Evolutionary conservation across 139 green algal species (phyloP).

Genomic region (Chlorella sp.): DNA sequence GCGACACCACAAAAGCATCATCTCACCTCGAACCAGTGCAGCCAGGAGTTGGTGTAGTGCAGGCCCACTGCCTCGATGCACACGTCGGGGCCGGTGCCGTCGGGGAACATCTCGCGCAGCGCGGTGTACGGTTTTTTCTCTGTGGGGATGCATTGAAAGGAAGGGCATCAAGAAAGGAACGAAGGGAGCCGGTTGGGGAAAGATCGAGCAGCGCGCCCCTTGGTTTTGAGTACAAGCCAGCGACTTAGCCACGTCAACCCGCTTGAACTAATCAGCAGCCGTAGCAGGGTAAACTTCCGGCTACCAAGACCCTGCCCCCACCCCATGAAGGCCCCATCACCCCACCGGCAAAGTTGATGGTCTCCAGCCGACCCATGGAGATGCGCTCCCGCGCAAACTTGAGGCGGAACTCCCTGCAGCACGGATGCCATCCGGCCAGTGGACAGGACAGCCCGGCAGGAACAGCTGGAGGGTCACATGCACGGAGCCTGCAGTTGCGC

Average conservation of each 20-base stretch:
- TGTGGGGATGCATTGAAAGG: background rate
- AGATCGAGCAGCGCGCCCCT: too few relatives aligned
- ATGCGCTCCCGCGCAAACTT: slow-evolving; percentile 23
- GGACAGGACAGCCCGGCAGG: too few relatives aligned
- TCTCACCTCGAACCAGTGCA: slow-evolving; percentile 52
- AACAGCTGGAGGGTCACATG: background rate
- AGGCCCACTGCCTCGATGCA: slow-evolving; percentile 77
- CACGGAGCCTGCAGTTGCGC: background rate
- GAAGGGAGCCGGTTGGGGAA: too few relatives aligned
- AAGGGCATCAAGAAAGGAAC: background rate
- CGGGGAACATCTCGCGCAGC: slow-evolving; percentile 42
- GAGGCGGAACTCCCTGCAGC: background rate
- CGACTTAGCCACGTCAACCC: too few relatives aligned
- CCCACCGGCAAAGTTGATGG: slow-evolving; percentile 65
- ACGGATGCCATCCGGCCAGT: too few relatives aligned
- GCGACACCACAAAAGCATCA: too few relatives aligned
- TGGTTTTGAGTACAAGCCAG: too few relatives aligned
- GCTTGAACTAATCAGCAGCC: too few relatives aligned
- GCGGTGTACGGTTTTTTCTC: slow-evolving; percentile 40
- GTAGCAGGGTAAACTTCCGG: too few relatives aligned
- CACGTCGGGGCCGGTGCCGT: slow-evolving; percentile 59
- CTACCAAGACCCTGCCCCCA: slow-evolving; percentile 31
- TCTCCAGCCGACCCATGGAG: slow-evolving; percentile 29
- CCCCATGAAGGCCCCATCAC: background rate
- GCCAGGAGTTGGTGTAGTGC: slow-evolving; percentile 70